phyloP scores from a whole-genome alignment of 805 yeast genomes.

The Saccharomyces eubayanus region DNA sequence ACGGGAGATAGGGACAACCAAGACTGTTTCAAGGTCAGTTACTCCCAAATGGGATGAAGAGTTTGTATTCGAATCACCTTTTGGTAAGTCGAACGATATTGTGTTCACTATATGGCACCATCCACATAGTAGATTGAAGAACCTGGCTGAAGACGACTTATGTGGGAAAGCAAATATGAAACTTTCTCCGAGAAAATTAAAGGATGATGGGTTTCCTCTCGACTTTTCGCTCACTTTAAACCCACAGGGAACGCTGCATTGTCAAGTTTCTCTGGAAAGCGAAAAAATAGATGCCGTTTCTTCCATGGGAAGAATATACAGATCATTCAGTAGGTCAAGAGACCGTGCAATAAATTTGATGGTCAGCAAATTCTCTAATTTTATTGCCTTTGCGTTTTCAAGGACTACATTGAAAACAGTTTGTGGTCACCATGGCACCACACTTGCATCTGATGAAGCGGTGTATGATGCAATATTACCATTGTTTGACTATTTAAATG shows the following conservation, averaged over 20 bases:
- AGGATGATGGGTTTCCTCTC: constrained; percentile 61
- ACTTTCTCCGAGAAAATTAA: constrained; percentile 54
- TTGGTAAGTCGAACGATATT: constrained; percentile 38
- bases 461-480: constrained; percentile 63
- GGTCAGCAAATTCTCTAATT: constrained; percentile 63
- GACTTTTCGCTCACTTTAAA: constrained; percentile 52
- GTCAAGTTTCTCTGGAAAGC: constrained; percentile 67
- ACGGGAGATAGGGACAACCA: constrained; percentile 58
- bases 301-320: constrained; percentile 66
- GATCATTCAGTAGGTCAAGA: constrained; percentile 54
- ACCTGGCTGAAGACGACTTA: constrained; percentile 45
- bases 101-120: constrained; percentile 69
- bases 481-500: constrained; percentile 62
- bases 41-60: constrained; percentile 87
- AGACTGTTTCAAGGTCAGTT: constrained; percentile 48
- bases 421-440: constrained; percentile 43
- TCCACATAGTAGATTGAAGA: constrained; percentile 26
- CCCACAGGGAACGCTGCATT: constrained; percentile 56
- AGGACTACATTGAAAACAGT: constrained; percentile 46
- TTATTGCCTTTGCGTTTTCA: constrained; percentile 52
- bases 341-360: constrained; percentile 60
- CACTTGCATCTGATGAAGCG: constrained; percentile 38
- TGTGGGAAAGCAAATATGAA: constrained; percentile 57
- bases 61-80: constrained; percentile 46
- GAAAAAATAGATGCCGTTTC: constrained; percentile 77